Base-by-base conservation (phyloP, 805 yeast species). In the Kregervanrija pseudodelftensis region DNA sequence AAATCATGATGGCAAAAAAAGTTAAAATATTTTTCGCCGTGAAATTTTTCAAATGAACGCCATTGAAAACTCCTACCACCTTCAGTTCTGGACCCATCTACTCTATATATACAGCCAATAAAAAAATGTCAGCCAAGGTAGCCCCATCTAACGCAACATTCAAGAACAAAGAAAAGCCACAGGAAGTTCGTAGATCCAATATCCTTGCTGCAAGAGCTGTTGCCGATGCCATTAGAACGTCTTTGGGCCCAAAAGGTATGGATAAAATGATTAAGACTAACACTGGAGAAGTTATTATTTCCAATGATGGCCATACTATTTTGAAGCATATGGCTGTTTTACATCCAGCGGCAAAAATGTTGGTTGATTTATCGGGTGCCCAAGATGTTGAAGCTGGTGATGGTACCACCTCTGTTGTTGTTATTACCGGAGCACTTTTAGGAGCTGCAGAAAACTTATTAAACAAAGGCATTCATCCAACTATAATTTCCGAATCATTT, bases 351-450 rank as follows among this genome's bases (percentile, higher is more conserved):
- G 99, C 99, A 1, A 84, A 89, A 60, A 93, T 93, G 98, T 63
- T 77, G 59, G 99, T 93, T 38, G 98, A 93, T 62, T 86, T 93
- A 28, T 84, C 95, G 48, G 96, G 90, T 36, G 98, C 99, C 1
- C 99, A 93, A 68, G 99, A 93, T 58, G 85, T 90, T 34, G 99
- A 90, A 66, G 99, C 98, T n/a, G 99, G 99, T 45, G 99, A 93
- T 63, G 99, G 99, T 52, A 93, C 99, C 32, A 93, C 99, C 0
- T 83, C 96, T 2, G 99, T 93, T 31, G 99, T 95, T 30, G 91
- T 93, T 44, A 73, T 93, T 50, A 87, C 97, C 5, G 99, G 99
- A 33, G 91, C 97, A 5, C 68, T 93, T 40, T 72, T 93, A 44
- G 95, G 91, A 30, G 99, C 99, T 13, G 95, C 98, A 44, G 99